Evolutionary conservation across 2,329 filamentous ascomycete genomes (phyloP), one percentile per base, ranked within the genome.

Genomic region (Fusarium sp.): DNA sequence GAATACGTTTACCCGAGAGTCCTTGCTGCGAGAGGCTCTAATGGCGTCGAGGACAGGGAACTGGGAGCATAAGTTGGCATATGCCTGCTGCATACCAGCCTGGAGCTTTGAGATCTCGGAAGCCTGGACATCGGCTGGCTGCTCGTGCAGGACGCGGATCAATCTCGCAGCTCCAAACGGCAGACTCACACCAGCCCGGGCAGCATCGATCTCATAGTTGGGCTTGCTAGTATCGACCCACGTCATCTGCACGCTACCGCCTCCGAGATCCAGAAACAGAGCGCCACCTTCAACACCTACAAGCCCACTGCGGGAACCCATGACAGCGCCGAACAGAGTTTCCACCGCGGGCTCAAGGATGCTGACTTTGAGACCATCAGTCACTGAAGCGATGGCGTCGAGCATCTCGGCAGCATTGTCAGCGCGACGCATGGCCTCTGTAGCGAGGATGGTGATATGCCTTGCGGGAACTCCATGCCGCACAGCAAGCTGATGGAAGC

Each of bases 211-310:
- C 69, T 85, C 86, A 67, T 89, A 89, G 37, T 77, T 75, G 4
- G 76, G 69, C 26, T 77, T 63, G 26, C 76, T 76, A 7, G 88
- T 86, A 73, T 90, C 83, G 61, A 90, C 81, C 79, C 88, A 90
- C 16, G 87, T 88, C 84, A 90, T 89, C 79, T 90, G 88, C 21
- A 90, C 85, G 71, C 87, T 89, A 61, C 88, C 88, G 42, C 93
- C 93, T 37, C 94, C 94, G 2, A 97, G 85, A 80, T 97, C 94
- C 82, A 97, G 92, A 68, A 97, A 93, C 31, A 97, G 79, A 0
- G 93, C 94, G 58, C 88, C 86, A 28, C 76, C 75, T 21, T 77
- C n/a, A 12, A 95, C 88, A 10, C 85, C 78, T 12, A 84, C 84
- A 67, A 95, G 89, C 25, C 89, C 90, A 72, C 92, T 94, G 25